Percentiles rank a stretch among this genome's conserved stretches.
phyloP scores from a whole-genome alignment of 2,329 filamentous ascomycete species.

The Fusarium heterosporum region DNA sequence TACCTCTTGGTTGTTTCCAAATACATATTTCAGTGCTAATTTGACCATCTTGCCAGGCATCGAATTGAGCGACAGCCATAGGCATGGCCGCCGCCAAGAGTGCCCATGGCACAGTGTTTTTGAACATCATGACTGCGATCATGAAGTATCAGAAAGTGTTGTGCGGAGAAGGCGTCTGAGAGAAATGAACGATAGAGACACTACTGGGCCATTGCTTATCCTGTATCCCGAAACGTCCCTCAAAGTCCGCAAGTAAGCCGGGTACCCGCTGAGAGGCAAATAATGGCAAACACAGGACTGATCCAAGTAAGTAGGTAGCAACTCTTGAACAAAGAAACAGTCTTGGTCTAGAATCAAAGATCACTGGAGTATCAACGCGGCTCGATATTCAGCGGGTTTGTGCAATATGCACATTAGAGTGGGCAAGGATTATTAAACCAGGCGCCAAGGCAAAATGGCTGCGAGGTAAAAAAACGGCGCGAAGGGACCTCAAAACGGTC shows the following conservation, averaged over 20 bases:
- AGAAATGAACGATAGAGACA: constrained; percentile 31
- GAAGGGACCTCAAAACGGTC: constrained; percentile 19
- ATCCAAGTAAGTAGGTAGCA: constrained; percentile 20
- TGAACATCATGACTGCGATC: constrained; percentile 36
- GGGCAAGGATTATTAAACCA: constrained; percentile 17
- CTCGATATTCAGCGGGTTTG: constrained; percentile 16
- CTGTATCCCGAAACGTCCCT: constrained; percentile 3
- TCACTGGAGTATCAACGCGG: constrained; percentile 9
- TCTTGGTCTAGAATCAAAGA: constrained; percentile 16
- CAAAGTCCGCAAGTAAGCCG: constrained; percentile 6
- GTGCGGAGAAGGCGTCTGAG: constrained; percentile 22
- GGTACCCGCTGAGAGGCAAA: constrained; percentile 13
- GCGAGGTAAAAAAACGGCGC: constrained; percentile 6
- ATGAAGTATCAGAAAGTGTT: constrained; percentile 13
- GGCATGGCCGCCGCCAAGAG: constrained; percentile 33
- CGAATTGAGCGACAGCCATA: constrained; percentile 54
- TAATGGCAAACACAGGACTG: background rate
- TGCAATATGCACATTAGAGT: constrained; percentile 8
- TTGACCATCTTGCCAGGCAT: constrained; percentile 62
- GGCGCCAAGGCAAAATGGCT: constrained; percentile 4
- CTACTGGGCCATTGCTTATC: constrained; percentile 43
- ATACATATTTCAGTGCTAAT: constrained; percentile 69
- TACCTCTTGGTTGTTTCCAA: constrained; percentile 64
- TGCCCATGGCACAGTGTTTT: constrained; percentile 22
- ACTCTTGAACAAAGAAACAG: constrained; percentile 25